These are phyloP conservation scores for Ustilago trichophora DNA, from an alignment of 1,284 basidiomycete genomes.

Conservation along the genomic window DNA sequence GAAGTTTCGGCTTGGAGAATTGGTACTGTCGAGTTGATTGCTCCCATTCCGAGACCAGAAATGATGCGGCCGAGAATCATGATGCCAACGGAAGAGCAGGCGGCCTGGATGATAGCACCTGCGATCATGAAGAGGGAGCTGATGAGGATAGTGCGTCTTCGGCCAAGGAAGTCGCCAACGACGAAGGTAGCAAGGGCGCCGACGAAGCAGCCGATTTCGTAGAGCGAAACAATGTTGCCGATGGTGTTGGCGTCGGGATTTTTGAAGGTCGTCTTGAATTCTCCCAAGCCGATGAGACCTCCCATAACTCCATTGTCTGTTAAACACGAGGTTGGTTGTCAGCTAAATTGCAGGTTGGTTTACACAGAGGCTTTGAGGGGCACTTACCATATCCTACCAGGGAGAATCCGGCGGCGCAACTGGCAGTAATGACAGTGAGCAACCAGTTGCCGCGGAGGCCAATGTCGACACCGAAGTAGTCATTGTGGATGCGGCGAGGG, in stretches of 20 bases:
- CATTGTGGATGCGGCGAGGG: conserved; percentile 32
- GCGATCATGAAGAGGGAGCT: conserved; percentile 72
- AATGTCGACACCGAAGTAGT: conserved; percentile 34
- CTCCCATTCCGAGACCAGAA: conserved; percentile 75
- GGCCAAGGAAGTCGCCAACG: conserved; percentile 36
- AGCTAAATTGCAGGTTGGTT: too few species aligned
- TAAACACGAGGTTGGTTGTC: too few species aligned
- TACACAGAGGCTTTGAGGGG: too few species aligned
- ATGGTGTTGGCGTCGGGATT: conserved; percentile 40
- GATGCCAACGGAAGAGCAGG: conserved; percentile 72
- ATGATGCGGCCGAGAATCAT: conserved; percentile 74
- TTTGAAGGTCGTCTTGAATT: conserved; percentile 45
- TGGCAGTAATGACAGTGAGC: conserved; percentile 35
- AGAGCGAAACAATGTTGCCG: conserved; percentile 50
- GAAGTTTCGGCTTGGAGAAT: conserved; percentile 76
- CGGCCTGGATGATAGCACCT: conserved; percentile 73
- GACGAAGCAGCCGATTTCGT: conserved; percentile 47
- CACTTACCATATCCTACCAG: conserved; percentile 40
- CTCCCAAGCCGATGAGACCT: conserved; percentile 12
- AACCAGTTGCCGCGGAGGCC: conserved; percentile 37
- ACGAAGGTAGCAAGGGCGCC: conserved; percentile 41
- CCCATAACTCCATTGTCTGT: conserved; percentile 46
- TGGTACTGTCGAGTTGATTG: conserved; percentile 74
- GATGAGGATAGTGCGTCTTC: conserved; percentile 46
- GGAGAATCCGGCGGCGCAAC: conserved; percentile 31